These are phyloP conservation scores for Colletotrichum sojae DNA, from an alignment of 2,329 filamentous ascomycete genomes.

Conservation along the genomic window DNA sequence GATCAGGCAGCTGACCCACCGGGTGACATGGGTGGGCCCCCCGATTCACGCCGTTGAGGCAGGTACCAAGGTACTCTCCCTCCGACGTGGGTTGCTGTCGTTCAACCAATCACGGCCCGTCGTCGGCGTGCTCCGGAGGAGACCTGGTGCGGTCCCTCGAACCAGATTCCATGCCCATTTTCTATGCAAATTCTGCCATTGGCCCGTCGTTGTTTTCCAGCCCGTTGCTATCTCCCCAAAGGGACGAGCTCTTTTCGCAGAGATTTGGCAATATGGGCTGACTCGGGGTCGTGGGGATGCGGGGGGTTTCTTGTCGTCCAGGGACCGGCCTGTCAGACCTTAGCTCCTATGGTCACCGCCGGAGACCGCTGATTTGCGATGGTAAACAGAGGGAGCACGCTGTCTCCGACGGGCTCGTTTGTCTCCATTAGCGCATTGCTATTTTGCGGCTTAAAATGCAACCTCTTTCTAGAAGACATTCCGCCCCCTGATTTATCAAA, in stretches of 20 bases:
- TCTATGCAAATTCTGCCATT: conserved; percentile 23
- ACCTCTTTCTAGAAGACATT: too few species aligned
- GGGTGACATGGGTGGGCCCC: not conserved
- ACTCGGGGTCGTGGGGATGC: conserved; percentile 29
- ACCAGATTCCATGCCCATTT: conserved; percentile 13
- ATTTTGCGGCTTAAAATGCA: not conserved
- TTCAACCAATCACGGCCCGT: conserved; percentile 9
- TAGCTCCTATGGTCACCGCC: conserved; percentile 25
- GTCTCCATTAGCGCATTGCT: not conserved
- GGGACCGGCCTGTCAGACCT: not conserved
- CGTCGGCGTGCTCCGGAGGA: conserved; percentile 34
- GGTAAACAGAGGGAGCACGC: not conserved
- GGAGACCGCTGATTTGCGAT: conserved; percentile 11
- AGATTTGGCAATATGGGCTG: conserved; percentile 17
- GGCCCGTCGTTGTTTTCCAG: not conserved
- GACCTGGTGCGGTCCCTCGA: conserved; percentile 14
- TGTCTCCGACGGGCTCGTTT: not conserved
- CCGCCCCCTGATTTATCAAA: too few species aligned
- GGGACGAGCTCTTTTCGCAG: not conserved
- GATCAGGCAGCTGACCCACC: conserved; percentile 28
- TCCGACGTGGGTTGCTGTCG: not conserved
- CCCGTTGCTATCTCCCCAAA: not conserved
- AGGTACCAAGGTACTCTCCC: conserved; percentile 20
- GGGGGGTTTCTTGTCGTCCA: conserved; percentile 5
- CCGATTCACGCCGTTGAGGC: conserved; percentile 30